These are phyloP conservation scores for Epichloe coenophiala DNA, from an alignment of 2,329 filamentous ascomycete genomes.

Conservation along the genomic window DNA sequence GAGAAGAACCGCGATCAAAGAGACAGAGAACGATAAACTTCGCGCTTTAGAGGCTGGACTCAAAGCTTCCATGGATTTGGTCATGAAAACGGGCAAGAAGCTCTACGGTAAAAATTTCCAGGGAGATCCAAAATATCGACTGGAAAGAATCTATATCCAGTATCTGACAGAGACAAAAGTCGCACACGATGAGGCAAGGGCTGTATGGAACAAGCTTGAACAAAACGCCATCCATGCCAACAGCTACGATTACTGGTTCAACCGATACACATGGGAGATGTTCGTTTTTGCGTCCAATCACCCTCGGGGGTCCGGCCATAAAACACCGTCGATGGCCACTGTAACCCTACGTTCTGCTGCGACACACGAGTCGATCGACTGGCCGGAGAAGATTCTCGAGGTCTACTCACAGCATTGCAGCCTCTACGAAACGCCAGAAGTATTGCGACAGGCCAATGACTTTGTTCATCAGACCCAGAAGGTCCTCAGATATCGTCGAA, in stretches of 20 bases:
- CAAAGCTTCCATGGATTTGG: constrained; percentile 71
- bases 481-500: constrained; percentile 47
- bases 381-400: constrained; percentile 63
- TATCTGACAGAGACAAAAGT: constrained; percentile 77
- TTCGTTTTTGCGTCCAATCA: constrained; percentile 34
- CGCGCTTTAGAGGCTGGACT: constrained; percentile 88
- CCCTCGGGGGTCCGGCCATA: constrained; percentile 30
- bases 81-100: constrained; percentile 62
- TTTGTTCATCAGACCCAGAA: constrained; percentile 57
- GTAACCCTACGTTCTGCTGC: constrained; percentile 62
- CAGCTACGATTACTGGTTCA: constrained; percentile 86
- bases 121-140: constrained; percentile 77
- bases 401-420: constrained; percentile 72
- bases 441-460: constrained; percentile 60
- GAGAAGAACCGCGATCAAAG: constrained; percentile 68
- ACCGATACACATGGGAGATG: constrained; percentile 89
- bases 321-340: constrained; percentile 60
- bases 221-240: constrained; percentile 52
- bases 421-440: constrained; percentile 71
- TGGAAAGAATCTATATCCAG: constrained; percentile 86
- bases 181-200: constrained; percentile 62
- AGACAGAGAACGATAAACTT: constrained; percentile 64
- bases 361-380: constrained; percentile 49
- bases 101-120: constrained; percentile 63
- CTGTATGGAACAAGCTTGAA: constrained; percentile 60